phyloP scores from a whole-genome alignment of 1,139 yeast species.

The Suhomyces panamericanus region DNA sequence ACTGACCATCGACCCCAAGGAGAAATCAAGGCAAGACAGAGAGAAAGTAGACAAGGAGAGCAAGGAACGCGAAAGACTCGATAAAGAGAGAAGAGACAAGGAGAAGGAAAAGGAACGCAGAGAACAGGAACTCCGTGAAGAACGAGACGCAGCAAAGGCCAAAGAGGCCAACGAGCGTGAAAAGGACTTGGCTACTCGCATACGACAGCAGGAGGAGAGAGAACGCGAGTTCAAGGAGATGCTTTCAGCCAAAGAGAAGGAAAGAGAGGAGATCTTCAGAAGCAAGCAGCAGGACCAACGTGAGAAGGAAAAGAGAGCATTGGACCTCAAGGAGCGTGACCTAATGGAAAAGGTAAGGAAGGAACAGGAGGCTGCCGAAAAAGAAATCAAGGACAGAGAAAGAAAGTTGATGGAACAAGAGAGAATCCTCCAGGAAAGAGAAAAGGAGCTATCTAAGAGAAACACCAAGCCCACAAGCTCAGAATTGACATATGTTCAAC shows the following conservation, averaged over 20 bases:
- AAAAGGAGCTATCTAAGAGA: slow-evolving; percentile 8
- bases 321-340: slow-evolving; percentile 26
- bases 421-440: slow-evolving; percentile 9
- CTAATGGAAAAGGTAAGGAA: slow-evolving; percentile 29
- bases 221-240: slow-evolving; percentile 13
- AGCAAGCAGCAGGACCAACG: slow-evolving; percentile 8
- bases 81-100: slow-evolving; percentile 1
- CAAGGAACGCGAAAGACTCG: not conserved
- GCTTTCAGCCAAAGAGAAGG: slow-evolving; percentile 21
- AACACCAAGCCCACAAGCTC: not conserved
- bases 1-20: slow-evolving; percentile 10
- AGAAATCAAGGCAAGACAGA: slow-evolving; percentile 1
- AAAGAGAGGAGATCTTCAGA: slow-evolving; percentile 12
- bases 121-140: slow-evolving; percentile 6
- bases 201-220: slow-evolving; percentile 12
- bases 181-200: slow-evolving; percentile 4
- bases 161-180: slow-evolving; percentile 1
- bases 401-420: slow-evolving; percentile 14
- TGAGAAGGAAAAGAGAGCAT: slow-evolving; percentile 3
- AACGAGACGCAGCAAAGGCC: slow-evolving; percentile 6
- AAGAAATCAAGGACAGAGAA: slow-evolving; percentile 40
- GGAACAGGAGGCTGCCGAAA: slow-evolving; percentile 39
- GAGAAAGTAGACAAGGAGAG: slow-evolving; percentile 4
- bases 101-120: slow-evolving; percentile 2
- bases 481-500: slow-evolving; percentile 13